Evolutionary conservation across 2,329 filamentous ascomycete genomes (phyloP).

Genomic region (Monilinia fructicola): DNA sequence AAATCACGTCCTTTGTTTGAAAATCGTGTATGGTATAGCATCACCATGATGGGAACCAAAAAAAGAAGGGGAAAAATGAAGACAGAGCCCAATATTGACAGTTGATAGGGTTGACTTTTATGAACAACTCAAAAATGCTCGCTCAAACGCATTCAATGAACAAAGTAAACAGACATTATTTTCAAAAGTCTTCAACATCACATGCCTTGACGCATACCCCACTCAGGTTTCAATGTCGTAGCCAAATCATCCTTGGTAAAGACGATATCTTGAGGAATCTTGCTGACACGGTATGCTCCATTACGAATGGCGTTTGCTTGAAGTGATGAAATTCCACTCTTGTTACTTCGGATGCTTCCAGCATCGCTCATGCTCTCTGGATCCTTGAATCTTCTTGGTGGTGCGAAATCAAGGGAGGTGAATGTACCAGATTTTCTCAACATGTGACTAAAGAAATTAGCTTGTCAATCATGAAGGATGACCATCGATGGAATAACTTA

Average conservation of each 20-base stretch:
- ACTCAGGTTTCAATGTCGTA: conserved; percentile 44
- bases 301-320: conserved; percentile 61
- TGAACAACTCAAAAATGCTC: conserved; percentile 34
- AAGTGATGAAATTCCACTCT: conserved; percentile 59
- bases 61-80: neutral
- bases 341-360: conserved; percentile 64
- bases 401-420: conserved; percentile 77
- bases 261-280: conserved; percentile 63
- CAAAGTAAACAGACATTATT: conserved; percentile 31
- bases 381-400: conserved; percentile 71
- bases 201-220: conserved; percentile 41
- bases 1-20: neutral
- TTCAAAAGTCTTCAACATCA: conserved; percentile 28
- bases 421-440: conserved; percentile 78
- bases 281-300: conserved; percentile 69
- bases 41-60: conserved; percentile 4
- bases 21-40: neutral
- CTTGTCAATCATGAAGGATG: neutral
- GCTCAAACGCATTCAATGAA: conserved; percentile 34
- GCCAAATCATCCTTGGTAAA: conserved; percentile 63
- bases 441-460: conserved; percentile 55
- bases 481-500: conserved; percentile 54
- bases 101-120: conserved; percentile 2
- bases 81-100: conserved; percentile 18
- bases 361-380: conserved; percentile 60